These are phyloP conservation scores for Acer saccharum DNA, from an alignment of 345 rosid species.

Conservation along the genomic window DNA sequence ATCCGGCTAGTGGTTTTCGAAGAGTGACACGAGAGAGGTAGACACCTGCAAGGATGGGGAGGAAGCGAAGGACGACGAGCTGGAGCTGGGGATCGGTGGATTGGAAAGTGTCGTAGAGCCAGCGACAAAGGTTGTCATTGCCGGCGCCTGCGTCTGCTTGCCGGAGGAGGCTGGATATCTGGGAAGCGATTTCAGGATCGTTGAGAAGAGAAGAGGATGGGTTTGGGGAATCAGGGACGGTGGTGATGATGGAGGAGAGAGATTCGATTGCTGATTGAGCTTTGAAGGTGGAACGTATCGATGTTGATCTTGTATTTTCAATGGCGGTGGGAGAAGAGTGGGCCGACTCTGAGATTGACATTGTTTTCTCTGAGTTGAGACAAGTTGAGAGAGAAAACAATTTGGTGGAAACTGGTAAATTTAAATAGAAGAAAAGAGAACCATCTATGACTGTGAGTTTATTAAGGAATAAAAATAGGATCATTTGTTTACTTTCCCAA, in stretches of 20 bases:
- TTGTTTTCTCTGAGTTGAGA: no score
- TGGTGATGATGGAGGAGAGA: constrained; percentile 49
- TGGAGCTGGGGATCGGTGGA: constrained; percentile 58
- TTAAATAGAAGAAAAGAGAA: neutral
- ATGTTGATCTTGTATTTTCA: neutral
- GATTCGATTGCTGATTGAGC: constrained; percentile 44
- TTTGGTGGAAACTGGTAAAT: no score
- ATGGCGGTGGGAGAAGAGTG: neutral
- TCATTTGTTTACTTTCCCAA: neutral
- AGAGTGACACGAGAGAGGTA: constrained; percentile 75
- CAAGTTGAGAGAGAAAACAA: no score
- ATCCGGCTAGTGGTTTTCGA: constrained; percentile 73
- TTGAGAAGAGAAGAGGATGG: constrained; percentile 57
- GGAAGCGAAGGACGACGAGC: constrained; percentile 71
- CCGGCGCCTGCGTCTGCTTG: constrained; percentile 76
- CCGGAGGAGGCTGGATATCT: constrained; percentile 68
- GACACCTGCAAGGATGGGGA: constrained; percentile 65
- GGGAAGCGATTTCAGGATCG: constrained; percentile 52
- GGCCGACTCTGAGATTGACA: no score
- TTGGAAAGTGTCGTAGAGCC: constrained; percentile 94
- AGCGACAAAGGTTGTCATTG: constrained; percentile 76
- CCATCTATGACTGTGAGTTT: neutral
- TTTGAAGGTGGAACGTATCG: constrained; percentile 24
- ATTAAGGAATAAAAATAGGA: neutral
- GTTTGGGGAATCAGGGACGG: constrained; percentile 38